phyloP scores from a whole-genome alignment of 2,329 filamentous ascomycete species.

The Leptographium flavum region DNA sequence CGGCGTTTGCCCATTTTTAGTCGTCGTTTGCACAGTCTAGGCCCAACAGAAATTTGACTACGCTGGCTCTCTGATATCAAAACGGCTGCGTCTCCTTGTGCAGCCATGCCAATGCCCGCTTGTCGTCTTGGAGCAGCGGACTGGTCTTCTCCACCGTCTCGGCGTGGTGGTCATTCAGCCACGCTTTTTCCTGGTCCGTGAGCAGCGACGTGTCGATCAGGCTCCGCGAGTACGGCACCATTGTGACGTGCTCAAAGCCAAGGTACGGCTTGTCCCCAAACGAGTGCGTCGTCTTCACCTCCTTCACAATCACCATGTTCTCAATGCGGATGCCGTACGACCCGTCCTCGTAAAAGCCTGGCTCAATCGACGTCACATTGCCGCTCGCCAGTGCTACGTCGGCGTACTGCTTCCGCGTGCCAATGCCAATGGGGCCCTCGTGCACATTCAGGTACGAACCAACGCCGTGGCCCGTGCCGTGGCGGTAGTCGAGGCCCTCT shows the following conservation, averaged over 20 bases:
- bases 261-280: conserved; percentile 93
- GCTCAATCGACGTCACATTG: conserved; percentile 92
- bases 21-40: background rate
- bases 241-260: conserved; percentile 92
- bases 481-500: conserved; percentile 83
- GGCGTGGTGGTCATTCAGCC: conserved; percentile 75
- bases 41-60: background rate
- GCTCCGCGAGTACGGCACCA: conserved; percentile 88
- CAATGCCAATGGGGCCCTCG: conserved; percentile 92
- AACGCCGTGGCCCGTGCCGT: conserved; percentile 92
- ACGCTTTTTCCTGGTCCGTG: conserved; percentile 60
- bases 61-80: conserved; percentile 12
- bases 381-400: conserved; percentile 83
- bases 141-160: conserved; percentile 74
- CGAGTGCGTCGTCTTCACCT: conserved; percentile 71
- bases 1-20: conserved; percentile 42
- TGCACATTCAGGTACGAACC: conserved; percentile 95
- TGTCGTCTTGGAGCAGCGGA: conserved; percentile 58
- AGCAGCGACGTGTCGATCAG: conserved; percentile 65
- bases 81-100: conserved; percentile 69
- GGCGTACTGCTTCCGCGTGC: conserved; percentile 78
- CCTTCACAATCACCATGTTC: conserved; percentile 83
- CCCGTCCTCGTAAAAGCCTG: conserved; percentile 93
- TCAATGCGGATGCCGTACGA: conserved; percentile 92
- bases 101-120: conserved; percentile 64